Conservation (phyloP, 1,284 basidiomycete genomes). For the Puccinia novopanici region DNA sequence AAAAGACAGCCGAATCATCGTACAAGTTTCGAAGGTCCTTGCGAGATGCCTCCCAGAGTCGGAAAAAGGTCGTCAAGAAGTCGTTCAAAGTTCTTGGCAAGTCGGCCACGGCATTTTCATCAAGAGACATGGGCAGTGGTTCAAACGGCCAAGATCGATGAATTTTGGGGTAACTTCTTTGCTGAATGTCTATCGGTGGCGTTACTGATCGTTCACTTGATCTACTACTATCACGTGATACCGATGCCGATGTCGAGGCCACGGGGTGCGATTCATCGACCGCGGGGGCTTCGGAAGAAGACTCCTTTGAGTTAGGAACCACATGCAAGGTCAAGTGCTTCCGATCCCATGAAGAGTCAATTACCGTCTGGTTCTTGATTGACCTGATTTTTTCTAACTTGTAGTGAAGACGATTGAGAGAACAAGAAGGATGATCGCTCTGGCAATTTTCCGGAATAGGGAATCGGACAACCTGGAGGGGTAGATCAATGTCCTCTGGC, state of each 20-base stretch:
- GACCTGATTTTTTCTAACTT: slow-evolving; percentile 45
- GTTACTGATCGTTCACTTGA: slow-evolving; percentile 16
- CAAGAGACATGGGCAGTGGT: slow-evolving; percentile 21
- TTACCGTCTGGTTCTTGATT: slow-evolving; percentile 37
- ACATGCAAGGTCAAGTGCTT: slow-evolving; percentile 29
- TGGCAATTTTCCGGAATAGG: slow-evolving; percentile 34
- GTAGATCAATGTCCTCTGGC: slow-evolving; percentile 17
- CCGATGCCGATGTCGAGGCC: background rate
- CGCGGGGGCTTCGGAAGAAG: background rate
- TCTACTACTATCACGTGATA: background rate
- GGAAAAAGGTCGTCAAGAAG: slow-evolving; percentile 50
- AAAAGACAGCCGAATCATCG: slow-evolving; percentile 46
- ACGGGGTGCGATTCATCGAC: background rate
- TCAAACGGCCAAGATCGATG: slow-evolving; percentile 43
- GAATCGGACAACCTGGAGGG: slow-evolving; percentile 13
- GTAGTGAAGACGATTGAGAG: slow-evolving; percentile 35
- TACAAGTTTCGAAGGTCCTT: slow-evolving; percentile 42
- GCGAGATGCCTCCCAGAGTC: slow-evolving; percentile 50
- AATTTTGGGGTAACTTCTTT: background rate
- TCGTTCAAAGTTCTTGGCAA: slow-evolving; percentile 34
- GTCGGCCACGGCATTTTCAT: slow-evolving; percentile 14
- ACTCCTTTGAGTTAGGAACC: slow-evolving; percentile 15
- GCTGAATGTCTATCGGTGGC: background rate
- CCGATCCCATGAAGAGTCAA: slow-evolving; percentile 31
- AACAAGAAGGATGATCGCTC: background rate